Base-by-base conservation (phyloP, 768 basidiomycete species). In the Trametes coccinea region DNA sequence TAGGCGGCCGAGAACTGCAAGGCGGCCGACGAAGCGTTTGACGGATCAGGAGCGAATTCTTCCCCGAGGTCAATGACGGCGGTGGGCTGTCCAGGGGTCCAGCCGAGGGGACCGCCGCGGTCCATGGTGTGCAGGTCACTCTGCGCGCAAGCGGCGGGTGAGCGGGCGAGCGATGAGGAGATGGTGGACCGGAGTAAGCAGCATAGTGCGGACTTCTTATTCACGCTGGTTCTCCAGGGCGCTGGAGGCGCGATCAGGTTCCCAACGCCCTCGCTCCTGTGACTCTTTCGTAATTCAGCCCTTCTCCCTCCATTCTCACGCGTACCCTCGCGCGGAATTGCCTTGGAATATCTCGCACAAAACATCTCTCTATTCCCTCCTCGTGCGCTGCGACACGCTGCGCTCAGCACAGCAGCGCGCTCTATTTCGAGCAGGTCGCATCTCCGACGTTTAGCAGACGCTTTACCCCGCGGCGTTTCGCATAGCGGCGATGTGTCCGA, bases 31-130 rank as follows among this genome's bases (percentile, higher is more conserved):
- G 67, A 56, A 29, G 67, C 51, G 54, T 64, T 58, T 40, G 52
- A 52, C 55, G 67, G 64, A 55, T 60, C 63, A 48, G 58, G 60
- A 33, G 63, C 51, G 48, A 61, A 50, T 39, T 63, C 55, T 50
- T 64, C 65, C 7, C 63, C 65, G 57, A 68, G 63, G 60, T 66
- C 62, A 41, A 68, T 66, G 53, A 66, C 60, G 17, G 65, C 59
- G 9, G 65, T 60, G 27, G 65, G 59, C 16, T 59, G 65, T 8
- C 60, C 60, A 34, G 64, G 64, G 13, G 58, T 52, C 59, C 66
- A 57, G 29, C 62, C 63, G 60, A 40, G 53, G 29, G 48, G 51
- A 45, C 50, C 56, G 31, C 57, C 39, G 51, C 47, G 17, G n/a
- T 64, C 61, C 66, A 67, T 67, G 58, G 13, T 30, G 57, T 7